Conservation (phyloP, 164 flowering plant species). For the Chimonanthus praecox region DNA sequence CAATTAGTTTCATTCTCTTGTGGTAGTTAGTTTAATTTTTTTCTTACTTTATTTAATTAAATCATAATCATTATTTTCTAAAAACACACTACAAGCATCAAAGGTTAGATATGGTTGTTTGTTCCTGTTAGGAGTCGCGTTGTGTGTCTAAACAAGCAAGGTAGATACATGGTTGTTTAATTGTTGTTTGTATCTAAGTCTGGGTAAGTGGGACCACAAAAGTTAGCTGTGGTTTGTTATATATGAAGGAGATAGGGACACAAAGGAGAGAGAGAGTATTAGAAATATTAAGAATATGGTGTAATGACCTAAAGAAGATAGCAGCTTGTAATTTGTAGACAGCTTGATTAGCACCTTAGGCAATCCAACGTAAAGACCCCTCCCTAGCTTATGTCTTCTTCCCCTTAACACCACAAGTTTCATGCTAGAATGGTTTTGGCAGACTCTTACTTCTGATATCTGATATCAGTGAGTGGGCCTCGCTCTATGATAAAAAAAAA, state of each 20-base stretch:
- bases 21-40: too few species aligned
- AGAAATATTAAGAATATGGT: not conserved
- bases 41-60: too few species aligned
- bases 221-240: not conserved
- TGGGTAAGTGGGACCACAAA: not conserved
- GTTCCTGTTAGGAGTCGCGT: not conserved
- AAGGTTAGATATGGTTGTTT: constrained; percentile 6
- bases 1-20: not conserved
- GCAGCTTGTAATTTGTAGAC: not conserved
- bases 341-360: not conserved
- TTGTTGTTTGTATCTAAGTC: not conserved
- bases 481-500: too few species aligned
- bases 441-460: too few species aligned
- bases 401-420: not conserved
- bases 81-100: not conserved
- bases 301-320: constrained; percentile 1
- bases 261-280: not conserved
- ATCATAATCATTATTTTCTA: not conserved
- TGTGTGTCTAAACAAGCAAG: constrained; percentile 1
- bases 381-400: not conserved
- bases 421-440: too few species aligned
- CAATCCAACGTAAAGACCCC: constrained; percentile 2
- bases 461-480: too few species aligned
- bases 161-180: constrained; percentile 5
- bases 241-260: not conserved